These are phyloP conservation scores for Penicillium sp. DNA, from an alignment of 2,329 filamentous ascomycete genomes.

Conservation along the genomic window DNA sequence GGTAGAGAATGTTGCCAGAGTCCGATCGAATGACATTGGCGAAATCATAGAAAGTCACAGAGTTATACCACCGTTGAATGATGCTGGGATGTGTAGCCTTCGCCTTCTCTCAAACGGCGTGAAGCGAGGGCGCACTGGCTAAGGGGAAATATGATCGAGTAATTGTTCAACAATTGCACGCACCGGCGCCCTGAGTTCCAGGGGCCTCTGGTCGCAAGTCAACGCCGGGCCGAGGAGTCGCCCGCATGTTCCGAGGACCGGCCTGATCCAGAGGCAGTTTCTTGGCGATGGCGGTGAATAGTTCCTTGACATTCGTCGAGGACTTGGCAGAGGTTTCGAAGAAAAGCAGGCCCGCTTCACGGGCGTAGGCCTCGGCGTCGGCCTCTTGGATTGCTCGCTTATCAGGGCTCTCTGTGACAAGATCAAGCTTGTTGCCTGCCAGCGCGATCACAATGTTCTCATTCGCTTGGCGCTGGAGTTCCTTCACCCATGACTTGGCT, in stretches of 20 bases:
- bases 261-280: slow-evolving; percentile 95
- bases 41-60: slow-evolving; percentile 11
- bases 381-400: slow-evolving; percentile 87
- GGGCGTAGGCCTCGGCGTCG: slow-evolving; percentile 92
- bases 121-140: background rate
- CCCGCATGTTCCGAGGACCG: slow-evolving; percentile 79
- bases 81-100: background rate
- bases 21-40: slow-evolving; percentile 3
- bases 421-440: slow-evolving; percentile 95
- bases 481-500: slow-evolving; percentile 98
- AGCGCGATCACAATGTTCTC: slow-evolving; percentile 99
- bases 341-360: slow-evolving; percentile 89
- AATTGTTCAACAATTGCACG: slow-evolving; percentile 60
- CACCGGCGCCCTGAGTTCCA: slow-evolving; percentile 56
- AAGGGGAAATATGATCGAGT: background rate
- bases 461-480: slow-evolving; percentile 96
- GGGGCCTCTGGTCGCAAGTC: slow-evolving; percentile 64
- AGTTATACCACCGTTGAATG: slow-evolving; percentile 6
- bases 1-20: slow-evolving; percentile 1
- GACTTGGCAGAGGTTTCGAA: slow-evolving; percentile 99
- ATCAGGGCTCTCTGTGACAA: slow-evolving; percentile 90
- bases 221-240: slow-evolving; percentile 62
- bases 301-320: slow-evolving; percentile 87
- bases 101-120: background rate
- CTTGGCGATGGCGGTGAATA: slow-evolving; percentile 97